Conservation (phyloP, 192 early-diverging fungal species). For the Backusella macrospora region DNA sequence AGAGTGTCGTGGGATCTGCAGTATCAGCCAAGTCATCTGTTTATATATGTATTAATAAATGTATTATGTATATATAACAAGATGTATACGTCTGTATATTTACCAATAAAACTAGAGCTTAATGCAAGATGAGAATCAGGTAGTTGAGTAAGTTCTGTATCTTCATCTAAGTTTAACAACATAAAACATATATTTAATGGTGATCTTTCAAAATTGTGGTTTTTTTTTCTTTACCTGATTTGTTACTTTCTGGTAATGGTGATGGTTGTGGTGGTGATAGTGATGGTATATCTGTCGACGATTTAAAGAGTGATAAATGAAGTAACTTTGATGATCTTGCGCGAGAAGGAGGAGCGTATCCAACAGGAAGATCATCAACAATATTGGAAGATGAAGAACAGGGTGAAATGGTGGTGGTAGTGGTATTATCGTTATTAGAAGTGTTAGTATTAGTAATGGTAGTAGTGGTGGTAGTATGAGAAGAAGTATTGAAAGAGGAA, state of each 20-base stretch:
- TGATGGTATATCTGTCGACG: conserved; percentile 9
- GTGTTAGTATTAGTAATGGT: not conserved
- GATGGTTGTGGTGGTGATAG: not conserved
- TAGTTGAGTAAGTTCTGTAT: not conserved
- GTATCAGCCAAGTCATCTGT: conserved; percentile 73
- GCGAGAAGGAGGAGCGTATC: conserved; percentile 41
- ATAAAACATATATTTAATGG: not conserved
- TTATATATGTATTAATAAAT: conserved; percentile 1
- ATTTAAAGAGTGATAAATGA: conserved; percentile 16
- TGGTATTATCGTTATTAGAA: not conserved
- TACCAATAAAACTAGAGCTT: conserved; percentile 29
- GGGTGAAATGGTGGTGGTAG: not conserved
- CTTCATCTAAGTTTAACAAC: not conserved
- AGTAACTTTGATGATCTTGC: conserved; percentile 34
- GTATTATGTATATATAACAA: not conserved
- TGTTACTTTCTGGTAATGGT: not conserved
- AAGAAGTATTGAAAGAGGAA: conserved; percentile 14
- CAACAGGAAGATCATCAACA: conserved; percentile 27
- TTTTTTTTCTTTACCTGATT: not conserved
- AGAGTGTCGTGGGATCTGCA: conserved; percentile 78
- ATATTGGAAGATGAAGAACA: not conserved
- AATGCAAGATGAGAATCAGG: conserved; percentile 18
- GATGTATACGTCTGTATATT: not conserved
- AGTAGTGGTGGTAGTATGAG: conserved; percentile 1
- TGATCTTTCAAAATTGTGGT: not conserved